phyloP scores from a whole-genome alignment of 495 filamentous ascomycete species.

The Aspergillus biplanus region DNA sequence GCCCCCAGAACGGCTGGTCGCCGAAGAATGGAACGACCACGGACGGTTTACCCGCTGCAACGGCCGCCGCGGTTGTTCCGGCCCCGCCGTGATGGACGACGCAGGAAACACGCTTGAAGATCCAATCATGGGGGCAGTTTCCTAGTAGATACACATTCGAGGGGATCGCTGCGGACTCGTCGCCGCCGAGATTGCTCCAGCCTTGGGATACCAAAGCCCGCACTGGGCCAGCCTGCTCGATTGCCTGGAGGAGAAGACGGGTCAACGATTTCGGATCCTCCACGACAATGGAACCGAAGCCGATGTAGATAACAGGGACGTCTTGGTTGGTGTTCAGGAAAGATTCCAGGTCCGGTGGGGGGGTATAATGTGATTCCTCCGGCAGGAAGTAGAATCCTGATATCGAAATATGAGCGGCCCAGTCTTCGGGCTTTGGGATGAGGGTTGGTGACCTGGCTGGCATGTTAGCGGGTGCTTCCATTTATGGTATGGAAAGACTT shows the following conservation, averaged over 20 bases:
- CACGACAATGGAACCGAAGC: slow-evolving; percentile 66
- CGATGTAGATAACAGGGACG: slow-evolving; percentile 59
- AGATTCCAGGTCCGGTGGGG: slow-evolving; percentile 43
- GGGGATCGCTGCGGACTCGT: slow-evolving; percentile 20
- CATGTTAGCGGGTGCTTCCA: background rate
- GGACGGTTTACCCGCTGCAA: slow-evolving; percentile 56
- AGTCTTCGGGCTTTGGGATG: slow-evolving; percentile 61
- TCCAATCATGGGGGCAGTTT: slow-evolving; percentile 66
- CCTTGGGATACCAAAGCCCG: slow-evolving; percentile 63
- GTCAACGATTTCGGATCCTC: slow-evolving; percentile 57
- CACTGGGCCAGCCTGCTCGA: slow-evolving; percentile 43
- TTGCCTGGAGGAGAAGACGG: slow-evolving; percentile 51
- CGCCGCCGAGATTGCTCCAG: slow-evolving; percentile 57
- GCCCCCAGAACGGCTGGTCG: slow-evolving; percentile 80
- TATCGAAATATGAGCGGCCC: slow-evolving; percentile 54
- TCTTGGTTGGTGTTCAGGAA: slow-evolving; percentile 49
- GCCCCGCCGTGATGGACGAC: slow-evolving; percentile 67
- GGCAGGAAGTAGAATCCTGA: slow-evolving; percentile 50
- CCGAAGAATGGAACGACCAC: slow-evolving; percentile 66
- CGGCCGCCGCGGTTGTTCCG: slow-evolving; percentile 30
- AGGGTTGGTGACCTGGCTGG: slow-evolving; percentile 45
- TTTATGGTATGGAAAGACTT: background rate
- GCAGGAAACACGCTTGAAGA: slow-evolving; percentile 60
- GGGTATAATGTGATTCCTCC: slow-evolving; percentile 49
- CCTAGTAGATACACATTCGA: slow-evolving; percentile 54